phyloP scores from a whole-genome alignment of 805 yeast species.

The Saturnispora quitensis region DNA sequence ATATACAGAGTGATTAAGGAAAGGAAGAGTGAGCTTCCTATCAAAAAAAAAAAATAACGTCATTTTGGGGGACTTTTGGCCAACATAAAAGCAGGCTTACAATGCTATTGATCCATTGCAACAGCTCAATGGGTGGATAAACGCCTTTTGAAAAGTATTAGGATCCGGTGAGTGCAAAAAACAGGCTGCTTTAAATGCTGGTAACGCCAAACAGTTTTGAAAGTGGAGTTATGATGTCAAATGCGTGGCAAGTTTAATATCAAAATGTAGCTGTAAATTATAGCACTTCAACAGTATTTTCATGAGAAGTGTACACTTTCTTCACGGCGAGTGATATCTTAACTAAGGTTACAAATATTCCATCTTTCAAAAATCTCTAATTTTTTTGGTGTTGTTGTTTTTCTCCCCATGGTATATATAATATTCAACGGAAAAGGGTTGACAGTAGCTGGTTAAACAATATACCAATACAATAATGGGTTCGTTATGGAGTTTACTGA shows the following conservation, averaged over 20 bases:
- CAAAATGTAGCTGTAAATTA: background rate
- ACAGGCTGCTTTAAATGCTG: background rate
- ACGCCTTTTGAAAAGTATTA: background rate
- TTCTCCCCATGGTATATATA: background rate
- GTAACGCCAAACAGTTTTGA: background rate
- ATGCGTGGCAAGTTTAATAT: background rate
- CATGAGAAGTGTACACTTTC: too few species aligned
- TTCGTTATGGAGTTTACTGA: background rate
- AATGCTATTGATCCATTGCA: background rate
- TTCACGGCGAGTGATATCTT: background rate
- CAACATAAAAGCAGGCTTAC: too few species aligned
- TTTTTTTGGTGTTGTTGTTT: background rate
- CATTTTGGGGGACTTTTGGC: background rate
- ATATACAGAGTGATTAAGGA: background rate
- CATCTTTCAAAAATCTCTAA: too few species aligned
- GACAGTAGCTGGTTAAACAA: background rate
- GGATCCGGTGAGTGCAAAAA: background rate
- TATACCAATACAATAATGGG: background rate
- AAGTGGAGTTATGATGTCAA: background rate
- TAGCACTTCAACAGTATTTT: background rate
- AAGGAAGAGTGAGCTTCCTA: background rate
- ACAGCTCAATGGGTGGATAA: background rate
- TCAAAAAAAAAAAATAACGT: background rate
- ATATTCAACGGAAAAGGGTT: background rate
- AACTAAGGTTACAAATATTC: background rate